Conservation (phyloP, 2,329 filamentous ascomycete genomes). For the Fusarium poae region DNA sequence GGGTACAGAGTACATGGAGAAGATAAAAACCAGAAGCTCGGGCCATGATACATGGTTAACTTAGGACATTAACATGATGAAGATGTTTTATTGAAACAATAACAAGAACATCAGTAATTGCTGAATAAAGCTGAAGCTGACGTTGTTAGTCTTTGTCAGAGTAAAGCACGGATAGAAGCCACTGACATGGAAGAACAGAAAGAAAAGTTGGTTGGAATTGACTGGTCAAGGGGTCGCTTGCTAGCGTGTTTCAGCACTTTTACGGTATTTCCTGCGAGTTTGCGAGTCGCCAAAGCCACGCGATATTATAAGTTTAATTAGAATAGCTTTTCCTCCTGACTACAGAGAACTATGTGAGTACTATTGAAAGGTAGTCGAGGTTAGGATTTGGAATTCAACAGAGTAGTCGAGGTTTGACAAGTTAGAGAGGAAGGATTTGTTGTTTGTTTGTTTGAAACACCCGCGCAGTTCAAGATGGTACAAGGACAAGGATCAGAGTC, state of each 20-base stretch:
- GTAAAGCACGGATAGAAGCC: not conserved
- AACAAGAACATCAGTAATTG: not conserved
- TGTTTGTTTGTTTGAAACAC: slow-evolving; percentile 44
- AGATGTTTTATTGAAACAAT: not conserved
- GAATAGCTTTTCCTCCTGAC: not conserved
- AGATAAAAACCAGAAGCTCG: not conserved
- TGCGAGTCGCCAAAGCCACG: slow-evolving; percentile 13
- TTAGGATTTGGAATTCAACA: not conserved
- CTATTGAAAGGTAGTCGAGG: not conserved
- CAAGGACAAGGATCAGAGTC: slow-evolving; percentile 22
- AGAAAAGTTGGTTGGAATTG: slow-evolving; percentile 5
- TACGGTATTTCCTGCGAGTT: slow-evolving; percentile 7
- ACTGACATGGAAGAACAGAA: not conserved
- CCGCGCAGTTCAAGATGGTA: slow-evolving; percentile 33
- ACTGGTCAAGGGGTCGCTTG: slow-evolving; percentile 11
- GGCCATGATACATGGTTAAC: not conserved
- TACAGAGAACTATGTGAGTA: not conserved
- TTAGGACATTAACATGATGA: not conserved
- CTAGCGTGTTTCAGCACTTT: slow-evolving; percentile 35
- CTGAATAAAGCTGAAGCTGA: not conserved
- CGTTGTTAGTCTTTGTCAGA: not conserved
- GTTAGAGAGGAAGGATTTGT: not conserved
- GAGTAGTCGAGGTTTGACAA: not conserved
- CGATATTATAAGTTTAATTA: slow-evolving; percentile 14
- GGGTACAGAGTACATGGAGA: not conserved